Conservation (phyloP, 2,329 filamentous ascomycete genomes). For the Arthrinium puccinioides region DNA sequence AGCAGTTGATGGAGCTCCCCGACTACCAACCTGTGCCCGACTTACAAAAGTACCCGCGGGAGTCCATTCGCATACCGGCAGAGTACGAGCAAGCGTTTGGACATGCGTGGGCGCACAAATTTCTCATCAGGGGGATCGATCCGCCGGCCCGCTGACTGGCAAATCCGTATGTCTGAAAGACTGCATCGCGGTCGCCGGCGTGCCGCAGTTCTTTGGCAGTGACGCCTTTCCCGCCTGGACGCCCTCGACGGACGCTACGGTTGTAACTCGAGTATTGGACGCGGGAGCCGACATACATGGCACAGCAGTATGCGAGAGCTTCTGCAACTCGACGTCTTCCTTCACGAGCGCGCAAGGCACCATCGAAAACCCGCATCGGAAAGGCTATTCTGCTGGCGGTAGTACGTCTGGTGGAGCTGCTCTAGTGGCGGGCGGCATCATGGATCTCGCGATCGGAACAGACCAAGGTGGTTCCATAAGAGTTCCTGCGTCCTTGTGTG, state of each 20-base stretch:
- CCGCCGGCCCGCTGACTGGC: slow-evolving; percentile 21
- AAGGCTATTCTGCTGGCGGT: slow-evolving; percentile 40
- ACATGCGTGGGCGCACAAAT: slow-evolving; percentile 43
- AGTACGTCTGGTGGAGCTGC: slow-evolving; percentile 40
- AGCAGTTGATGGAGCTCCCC: slow-evolving; percentile 32
- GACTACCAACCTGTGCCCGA: slow-evolving; percentile 39
- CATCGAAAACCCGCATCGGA: slow-evolving; percentile 35
- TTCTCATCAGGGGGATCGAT: slow-evolving; percentile 30
- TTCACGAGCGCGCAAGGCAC: slow-evolving; percentile 38
- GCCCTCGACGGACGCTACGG: slow-evolving; percentile 43
- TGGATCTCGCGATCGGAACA: slow-evolving; percentile 38
- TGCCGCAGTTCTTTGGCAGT: slow-evolving; percentile 46
- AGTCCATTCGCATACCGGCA: slow-evolving; percentile 31
- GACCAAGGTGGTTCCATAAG: slow-evolving; percentile 41
- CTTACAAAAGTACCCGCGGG: slow-evolving; percentile 33
- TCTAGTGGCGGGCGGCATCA: slow-evolving; percentile 33
- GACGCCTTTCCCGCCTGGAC: slow-evolving; percentile 42
- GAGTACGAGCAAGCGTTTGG: slow-evolving; percentile 35
- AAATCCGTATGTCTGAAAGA: slow-evolving; percentile 47
- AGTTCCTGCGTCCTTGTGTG: slow-evolving; percentile 32
- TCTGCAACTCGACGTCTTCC: slow-evolving; percentile 39
- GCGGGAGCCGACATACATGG: slow-evolving; percentile 42
- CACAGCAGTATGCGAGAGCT: slow-evolving; percentile 46
- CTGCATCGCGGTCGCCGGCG: slow-evolving; percentile 44
- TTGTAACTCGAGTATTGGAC: slow-evolving; percentile 43